phyloP scores from a whole-genome alignment of 129 eudicot species.

The Sambucus nigra region DNA sequence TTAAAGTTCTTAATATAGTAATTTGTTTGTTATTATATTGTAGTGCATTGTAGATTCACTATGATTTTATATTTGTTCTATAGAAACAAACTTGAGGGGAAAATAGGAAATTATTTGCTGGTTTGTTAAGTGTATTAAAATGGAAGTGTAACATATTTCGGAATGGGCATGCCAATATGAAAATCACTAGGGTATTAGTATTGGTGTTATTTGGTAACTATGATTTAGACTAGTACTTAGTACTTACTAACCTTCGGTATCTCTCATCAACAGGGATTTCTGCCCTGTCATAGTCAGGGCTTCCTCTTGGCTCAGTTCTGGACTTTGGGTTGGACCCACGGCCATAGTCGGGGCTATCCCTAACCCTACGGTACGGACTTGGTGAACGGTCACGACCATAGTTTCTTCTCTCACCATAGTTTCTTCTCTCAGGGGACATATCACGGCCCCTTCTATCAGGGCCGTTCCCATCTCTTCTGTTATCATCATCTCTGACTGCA shows the following conservation, averaged over 20 bases:
- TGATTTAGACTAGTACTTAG: too few relatives aligned
- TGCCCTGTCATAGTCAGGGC: slow-evolving; percentile 28
- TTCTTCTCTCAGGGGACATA: slow-evolving; percentile 43
- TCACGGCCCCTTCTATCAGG: slow-evolving; percentile 54
- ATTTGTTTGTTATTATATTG: too few relatives aligned
- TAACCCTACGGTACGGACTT: slow-evolving; percentile 50
- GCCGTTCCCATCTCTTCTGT: slow-evolving; percentile 37
- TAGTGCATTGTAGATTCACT: too few relatives aligned
- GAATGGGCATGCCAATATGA: too few relatives aligned
- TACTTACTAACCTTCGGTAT: slow-evolving; percentile 21
- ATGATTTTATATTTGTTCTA: too few relatives aligned
- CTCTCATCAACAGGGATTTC: slow-evolving; percentile 33
- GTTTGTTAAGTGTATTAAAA: too few relatives aligned
- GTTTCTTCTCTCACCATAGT: slow-evolving; percentile 27
- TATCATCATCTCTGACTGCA: slow-evolving; percentile 55
- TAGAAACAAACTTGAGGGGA: too few relatives aligned
- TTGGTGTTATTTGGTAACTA: too few relatives aligned
- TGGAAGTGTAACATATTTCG: too few relatives aligned
- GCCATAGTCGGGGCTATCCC: slow-evolving; percentile 95
- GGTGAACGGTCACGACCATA: slow-evolving; percentile 41
- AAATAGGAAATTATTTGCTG: too few relatives aligned
- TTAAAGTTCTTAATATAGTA: too few relatives aligned
- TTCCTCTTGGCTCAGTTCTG: slow-evolving; percentile 19
- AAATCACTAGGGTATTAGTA: too few relatives aligned
- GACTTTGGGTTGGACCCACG: slow-evolving; percentile 33